These are phyloP conservation scores for Umbelopsis sp. DNA, from an alignment of 192 early-diverging fungal species.

Conservation along the genomic window DNA sequence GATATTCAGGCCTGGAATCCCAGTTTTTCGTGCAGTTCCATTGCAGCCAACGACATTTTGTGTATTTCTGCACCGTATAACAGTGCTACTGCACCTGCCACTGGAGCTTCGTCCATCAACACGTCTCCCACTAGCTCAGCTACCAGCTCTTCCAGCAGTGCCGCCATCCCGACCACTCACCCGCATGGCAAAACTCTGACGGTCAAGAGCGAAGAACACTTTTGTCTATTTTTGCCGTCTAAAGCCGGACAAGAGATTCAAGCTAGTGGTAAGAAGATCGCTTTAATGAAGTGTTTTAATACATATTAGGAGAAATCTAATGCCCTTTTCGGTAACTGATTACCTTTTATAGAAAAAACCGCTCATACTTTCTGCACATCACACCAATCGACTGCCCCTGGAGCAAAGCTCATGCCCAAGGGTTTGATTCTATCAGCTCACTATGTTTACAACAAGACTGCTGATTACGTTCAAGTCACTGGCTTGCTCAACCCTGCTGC, in stretches of 20 bases:
- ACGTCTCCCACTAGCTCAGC: not conserved
- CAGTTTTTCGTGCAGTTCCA: not conserved
- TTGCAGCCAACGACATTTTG: constrained; percentile 5
- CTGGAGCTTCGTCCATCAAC: not conserved
- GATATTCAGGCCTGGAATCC: not conserved
- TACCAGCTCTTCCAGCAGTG: not conserved
- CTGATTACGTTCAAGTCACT: constrained; percentile 22
- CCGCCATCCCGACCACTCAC: not conserved
- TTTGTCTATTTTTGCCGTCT: constrained; percentile 40
- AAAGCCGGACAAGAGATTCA: constrained; percentile 30
- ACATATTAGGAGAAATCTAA: not conserved
- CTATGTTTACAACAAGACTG: constrained; percentile 9
- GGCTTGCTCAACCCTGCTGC: constrained; percentile 28
- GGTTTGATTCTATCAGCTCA: constrained; percentile 20
- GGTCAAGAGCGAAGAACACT: constrained; percentile 26
- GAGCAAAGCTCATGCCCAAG: constrained; percentile 18
- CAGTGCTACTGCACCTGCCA: not conserved
- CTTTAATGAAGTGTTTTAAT: not conserved
- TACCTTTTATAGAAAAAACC: not conserved
- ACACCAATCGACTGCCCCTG: constrained; percentile 10
- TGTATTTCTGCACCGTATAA: constrained; percentile 11
- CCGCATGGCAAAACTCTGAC: constrained; percentile 26
- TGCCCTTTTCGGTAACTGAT: not conserved
- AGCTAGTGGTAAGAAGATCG: constrained; percentile 17
- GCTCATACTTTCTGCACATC: constrained; percentile 19